Conservation (phyloP, 495 filamentous ascomycete genomes). For the Aspergillus kassunensis region DNA sequence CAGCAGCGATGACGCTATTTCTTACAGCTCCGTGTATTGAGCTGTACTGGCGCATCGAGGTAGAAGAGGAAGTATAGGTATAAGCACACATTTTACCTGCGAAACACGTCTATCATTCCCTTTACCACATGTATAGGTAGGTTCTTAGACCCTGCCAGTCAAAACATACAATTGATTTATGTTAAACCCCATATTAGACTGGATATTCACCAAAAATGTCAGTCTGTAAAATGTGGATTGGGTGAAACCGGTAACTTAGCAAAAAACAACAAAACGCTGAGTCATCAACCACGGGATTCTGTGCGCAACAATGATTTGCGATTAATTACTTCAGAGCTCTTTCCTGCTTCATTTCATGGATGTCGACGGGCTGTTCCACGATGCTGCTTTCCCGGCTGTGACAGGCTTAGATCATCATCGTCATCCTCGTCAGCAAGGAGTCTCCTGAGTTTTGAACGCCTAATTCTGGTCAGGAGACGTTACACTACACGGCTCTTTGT, state of each 20-base stretch:
- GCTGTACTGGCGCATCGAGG: not conserved
- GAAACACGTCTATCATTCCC: too few species aligned
- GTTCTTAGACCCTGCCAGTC: too few species aligned
- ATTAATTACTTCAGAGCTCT: not conserved
- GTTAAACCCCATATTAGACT: not conserved
- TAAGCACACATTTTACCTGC: not conserved
- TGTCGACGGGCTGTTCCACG: conserved; percentile 24
- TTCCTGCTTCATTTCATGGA: not conserved
- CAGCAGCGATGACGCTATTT: not conserved
- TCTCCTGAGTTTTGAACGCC: not conserved
- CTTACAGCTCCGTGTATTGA: not conserved
- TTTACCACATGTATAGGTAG: too few species aligned
- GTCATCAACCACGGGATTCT: conserved; percentile 15
- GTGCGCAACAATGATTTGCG: conserved; percentile 23
- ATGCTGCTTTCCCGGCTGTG: conserved; percentile 23
- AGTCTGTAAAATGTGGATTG: too few species aligned
- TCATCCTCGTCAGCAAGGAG: conserved; percentile 12
- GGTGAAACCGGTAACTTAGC: too few species aligned
- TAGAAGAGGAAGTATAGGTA: not conserved
- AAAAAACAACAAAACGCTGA: conserved; percentile 4
- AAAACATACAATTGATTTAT: not conserved
- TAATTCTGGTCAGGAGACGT: conserved; percentile 2
- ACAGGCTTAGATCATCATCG: conserved; percentile 26
- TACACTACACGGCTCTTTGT: not conserved
- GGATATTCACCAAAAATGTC: too few species aligned